phyloP scores from a whole-genome alignment of 495 filamentous ascomycete species.

The Mytilinidion resinicola region DNA sequence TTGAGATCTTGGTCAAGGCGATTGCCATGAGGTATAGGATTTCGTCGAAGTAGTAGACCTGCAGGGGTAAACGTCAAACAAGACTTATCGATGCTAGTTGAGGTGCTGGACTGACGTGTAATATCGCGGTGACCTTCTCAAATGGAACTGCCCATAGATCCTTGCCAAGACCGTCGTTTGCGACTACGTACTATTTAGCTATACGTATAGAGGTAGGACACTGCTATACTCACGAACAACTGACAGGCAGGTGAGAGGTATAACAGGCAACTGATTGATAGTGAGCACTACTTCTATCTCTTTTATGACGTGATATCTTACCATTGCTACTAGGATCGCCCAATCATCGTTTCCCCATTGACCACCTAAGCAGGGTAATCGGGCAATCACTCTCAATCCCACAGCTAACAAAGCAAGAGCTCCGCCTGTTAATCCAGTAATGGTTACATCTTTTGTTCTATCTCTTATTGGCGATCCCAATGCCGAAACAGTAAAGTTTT shows the following conservation, averaged over 20 bases:
- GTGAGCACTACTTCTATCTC: background rate
- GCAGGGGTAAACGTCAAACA: background rate
- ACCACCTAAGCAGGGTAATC: slow-evolving; percentile 16
- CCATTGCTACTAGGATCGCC: slow-evolving; percentile 19
- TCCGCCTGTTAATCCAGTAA: slow-evolving; percentile 6
- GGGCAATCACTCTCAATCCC: slow-evolving; percentile 10
- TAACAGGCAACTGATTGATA: slow-evolving; percentile 8
- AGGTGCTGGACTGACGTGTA: slow-evolving; percentile 7
- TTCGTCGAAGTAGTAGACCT: slow-evolving; percentile 26
- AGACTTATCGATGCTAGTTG: background rate
- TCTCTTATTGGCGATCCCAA: slow-evolving; percentile 11
- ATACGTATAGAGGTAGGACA: background rate
- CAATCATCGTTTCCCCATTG: slow-evolving; percentile 21
- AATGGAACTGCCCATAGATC: slow-evolving; percentile 25
- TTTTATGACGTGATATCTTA: background rate
- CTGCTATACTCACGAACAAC: slow-evolving; percentile 6
- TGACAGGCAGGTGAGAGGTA: slow-evolving; percentile 15
- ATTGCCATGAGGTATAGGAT: slow-evolving; percentile 37
- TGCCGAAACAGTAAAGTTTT: slow-evolving; percentile 11
- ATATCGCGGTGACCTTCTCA: slow-evolving; percentile 18
- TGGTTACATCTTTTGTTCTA: slow-evolving; percentile 12
- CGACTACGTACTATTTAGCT: slow-evolving; percentile 5
- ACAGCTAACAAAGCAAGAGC: slow-evolving; percentile 10
- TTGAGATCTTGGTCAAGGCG: slow-evolving; percentile 41
- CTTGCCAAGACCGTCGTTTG: slow-evolving; percentile 17